Base-by-base conservation (phyloP, 1,284 basidiomycete species). In the Xerocomus amazonicus region DNA sequence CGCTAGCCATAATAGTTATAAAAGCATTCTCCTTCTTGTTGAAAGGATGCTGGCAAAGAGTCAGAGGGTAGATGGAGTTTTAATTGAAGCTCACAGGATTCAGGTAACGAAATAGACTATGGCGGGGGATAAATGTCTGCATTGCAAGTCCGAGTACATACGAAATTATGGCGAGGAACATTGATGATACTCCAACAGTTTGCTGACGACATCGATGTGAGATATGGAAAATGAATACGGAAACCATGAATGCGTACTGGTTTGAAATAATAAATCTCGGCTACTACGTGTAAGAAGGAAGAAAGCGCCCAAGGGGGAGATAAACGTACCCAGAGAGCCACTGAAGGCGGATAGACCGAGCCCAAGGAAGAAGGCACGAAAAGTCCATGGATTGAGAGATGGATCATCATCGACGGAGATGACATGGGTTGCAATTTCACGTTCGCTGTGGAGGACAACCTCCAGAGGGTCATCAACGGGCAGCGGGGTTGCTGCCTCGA, bases 1-100 rank as follows among this genome's bases (percentile, higher is more conserved):
- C 82, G 35, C 80, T 80, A 2, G 83, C 64, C 81, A 87, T 84
- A 56, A 87, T 84, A 16, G 83, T 75, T 35, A 86, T 79, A 28
- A 79, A 78, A 0, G 79, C 78, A 62, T 84, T 80, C 59, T 86
- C 79, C 52, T 73, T 74, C 54, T 69, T 71, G 53, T 73, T 71
- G 60, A 71, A 70, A n/a, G 71, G 66, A 48, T 71, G 66, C 77
- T 74, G 43, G 8, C 33, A 4, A 9, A 9, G 3, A 19, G 27
- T 58, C 23, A 56, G 44, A 48, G 16, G 62, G 3, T 59, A 58
- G 40, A 65, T 2, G 53, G 40, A 35, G 12, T 34, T 38, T 6
- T 36, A 31, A 13, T 17, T 6, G 36, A 27, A 33, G 9, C 72
- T 56, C 42, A 71, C 80, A 8, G 81, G 83, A 57, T 84, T 84